Percentiles rank a stretch among this genome's conserved stretches.
phyloP scores from a whole-genome alignment of 768 basidiomycete genomes.

The Hebeloma cylindrosporum region DNA sequence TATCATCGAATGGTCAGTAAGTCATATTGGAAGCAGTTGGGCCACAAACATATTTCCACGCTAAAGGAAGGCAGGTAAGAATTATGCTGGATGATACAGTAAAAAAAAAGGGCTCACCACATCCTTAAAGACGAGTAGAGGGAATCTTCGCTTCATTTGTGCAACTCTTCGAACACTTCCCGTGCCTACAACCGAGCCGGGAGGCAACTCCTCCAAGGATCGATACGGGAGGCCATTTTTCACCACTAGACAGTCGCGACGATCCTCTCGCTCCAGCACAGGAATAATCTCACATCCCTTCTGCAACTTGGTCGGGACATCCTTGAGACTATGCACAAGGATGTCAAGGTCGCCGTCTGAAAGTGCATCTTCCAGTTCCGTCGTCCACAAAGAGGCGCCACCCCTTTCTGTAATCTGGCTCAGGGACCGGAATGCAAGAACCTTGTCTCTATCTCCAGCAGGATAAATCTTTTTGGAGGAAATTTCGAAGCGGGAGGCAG shows the following conservation, averaged over 20 bases:
- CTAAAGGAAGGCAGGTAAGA: conserved; percentile 35
- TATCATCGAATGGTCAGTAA: background rate
- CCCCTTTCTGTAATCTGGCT: no score
- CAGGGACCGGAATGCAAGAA: no score
- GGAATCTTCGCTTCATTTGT: conserved; percentile 79
- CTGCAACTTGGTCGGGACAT: conserved; percentile 87
- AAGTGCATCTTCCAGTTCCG: conserved; percentile 89
- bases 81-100: background rate
- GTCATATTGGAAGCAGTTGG: conserved; percentile 3
- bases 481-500: no score
- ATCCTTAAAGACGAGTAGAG: conserved; percentile 77
- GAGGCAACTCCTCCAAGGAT: conserved; percentile 77
- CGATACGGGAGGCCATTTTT: conserved; percentile 70
- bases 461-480: no score
- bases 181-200: conserved; percentile 91
- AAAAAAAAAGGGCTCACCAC: conserved; percentile 59
- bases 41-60: conserved; percentile 83
- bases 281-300: conserved; percentile 84
- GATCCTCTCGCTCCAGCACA: conserved; percentile 84
- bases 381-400: conserved; percentile 94
- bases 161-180: conserved; percentile 92
- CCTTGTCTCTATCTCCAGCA: no score
- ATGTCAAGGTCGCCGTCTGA: conserved; percentile 76
- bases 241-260: conserved; percentile 85
- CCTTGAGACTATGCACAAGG: conserved; percentile 91